phyloP scores from a whole-genome alignment of 1,139 yeast genomes.

The Scheffersomyces illinoinensis region DNA sequence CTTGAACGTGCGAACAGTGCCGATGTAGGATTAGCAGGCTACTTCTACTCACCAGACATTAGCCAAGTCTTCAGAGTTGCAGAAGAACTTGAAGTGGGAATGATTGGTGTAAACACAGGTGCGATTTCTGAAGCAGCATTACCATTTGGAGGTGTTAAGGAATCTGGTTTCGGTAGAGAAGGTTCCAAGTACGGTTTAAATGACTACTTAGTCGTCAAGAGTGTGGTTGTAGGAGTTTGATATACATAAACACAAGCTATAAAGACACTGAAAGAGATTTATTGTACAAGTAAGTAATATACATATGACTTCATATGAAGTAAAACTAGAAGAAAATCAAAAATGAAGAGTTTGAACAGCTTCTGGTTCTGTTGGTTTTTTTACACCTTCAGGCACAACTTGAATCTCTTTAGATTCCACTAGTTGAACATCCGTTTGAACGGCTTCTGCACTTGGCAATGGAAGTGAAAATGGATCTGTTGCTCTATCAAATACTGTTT shows the following conservation, averaged over 20 bases:
- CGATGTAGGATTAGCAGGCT: conserved; percentile 47
- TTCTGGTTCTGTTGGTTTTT: background rate
- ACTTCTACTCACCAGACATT: conserved; percentile 44
- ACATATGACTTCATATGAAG: background rate
- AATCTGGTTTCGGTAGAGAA: conserved; percentile 52
- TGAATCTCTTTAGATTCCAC: background rate
- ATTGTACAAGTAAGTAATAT: background rate
- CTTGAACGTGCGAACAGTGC: conserved; percentile 39
- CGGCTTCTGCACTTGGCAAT: background rate
- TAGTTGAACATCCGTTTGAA: background rate
- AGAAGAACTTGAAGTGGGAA: conserved; percentile 45
- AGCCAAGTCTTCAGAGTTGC: conserved; percentile 57
- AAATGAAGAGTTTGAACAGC: background rate
- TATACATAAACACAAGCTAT: background rate
- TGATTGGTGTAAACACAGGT: conserved; percentile 50
- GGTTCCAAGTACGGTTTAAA: conserved; percentile 50
- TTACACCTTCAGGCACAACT: background rate
- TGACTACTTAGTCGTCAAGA: conserved; percentile 43
- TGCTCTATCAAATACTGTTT: background rate
- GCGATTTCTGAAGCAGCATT: conserved; percentile 47
- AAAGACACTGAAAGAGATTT: background rate
- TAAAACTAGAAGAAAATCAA: background rate
- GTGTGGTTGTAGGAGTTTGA: conserved; percentile 36
- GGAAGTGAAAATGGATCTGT: background rate
- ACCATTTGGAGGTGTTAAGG: conserved; percentile 53